These are phyloP conservation scores for Alectoria sarmentosa DNA, from an alignment of 495 filamentous ascomycete genomes.

Conservation along the genomic window DNA sequence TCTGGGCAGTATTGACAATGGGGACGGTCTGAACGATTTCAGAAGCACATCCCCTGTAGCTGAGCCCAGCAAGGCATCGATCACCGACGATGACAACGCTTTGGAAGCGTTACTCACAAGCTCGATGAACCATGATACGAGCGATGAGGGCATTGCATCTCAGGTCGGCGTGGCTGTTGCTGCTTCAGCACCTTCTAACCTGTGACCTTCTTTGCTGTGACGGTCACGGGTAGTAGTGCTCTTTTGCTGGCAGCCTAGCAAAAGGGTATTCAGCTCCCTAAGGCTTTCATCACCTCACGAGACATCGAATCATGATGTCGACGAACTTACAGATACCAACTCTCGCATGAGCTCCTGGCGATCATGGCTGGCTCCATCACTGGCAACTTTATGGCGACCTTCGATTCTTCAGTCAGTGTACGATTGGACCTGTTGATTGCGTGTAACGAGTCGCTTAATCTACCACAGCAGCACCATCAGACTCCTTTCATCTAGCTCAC, in stretches of 20 bases:
- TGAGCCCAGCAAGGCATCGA: slow-evolving; percentile 5
- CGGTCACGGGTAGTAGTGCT: background rate
- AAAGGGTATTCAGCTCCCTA: background rate
- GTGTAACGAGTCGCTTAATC: background rate
- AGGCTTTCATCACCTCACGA: background rate
- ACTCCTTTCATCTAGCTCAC: background rate
- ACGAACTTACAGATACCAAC: background rate
- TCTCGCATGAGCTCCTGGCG: background rate
- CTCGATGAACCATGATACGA: slow-evolving; percentile 22
- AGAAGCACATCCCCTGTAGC: background rate
- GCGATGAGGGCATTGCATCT: slow-evolving; percentile 16
- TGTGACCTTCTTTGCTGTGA: background rate
- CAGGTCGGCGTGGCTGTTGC: slow-evolving; percentile 3
- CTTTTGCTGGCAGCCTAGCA: slow-evolving; percentile 10
- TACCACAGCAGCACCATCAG: background rate
- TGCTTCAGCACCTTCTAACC: background rate
- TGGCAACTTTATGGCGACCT: background rate
- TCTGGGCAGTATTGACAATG: slow-evolving; percentile 1
- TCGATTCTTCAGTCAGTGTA: background rate
- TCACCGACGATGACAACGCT: slow-evolving; percentile 13
- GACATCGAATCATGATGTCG: background rate
- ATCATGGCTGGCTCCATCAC: background rate
- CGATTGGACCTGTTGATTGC: background rate
- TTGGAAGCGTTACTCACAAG: slow-evolving; percentile 21
- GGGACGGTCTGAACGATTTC: background rate